Base-by-base conservation (phyloP, 2,329 filamentous ascomycete species). In the Colletotrichum gigasporum region DNA sequence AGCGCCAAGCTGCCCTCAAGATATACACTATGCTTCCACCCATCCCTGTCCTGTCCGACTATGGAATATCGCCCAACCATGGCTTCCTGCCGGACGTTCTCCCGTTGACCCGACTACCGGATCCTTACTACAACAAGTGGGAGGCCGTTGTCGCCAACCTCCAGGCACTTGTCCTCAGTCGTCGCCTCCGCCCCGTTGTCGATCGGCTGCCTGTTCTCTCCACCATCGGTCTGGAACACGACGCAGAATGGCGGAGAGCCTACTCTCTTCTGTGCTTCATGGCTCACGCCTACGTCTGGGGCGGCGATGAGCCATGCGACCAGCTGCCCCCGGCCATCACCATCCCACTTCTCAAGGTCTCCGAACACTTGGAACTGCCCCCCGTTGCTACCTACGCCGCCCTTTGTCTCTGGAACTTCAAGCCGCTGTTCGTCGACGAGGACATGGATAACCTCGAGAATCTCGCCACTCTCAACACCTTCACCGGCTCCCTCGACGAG, bases 321-420 rank as follows among this genome's bases (percentile, higher is more conserved):
- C 83, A 85, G 55, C 80, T 99, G 53, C 96, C 96, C 47, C 88
- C 92, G 24, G 83, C 93, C 63, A 88, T 99, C 68, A 93, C 95
- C 5, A 86, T 94, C 28, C 96, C 96, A 0, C 86, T 98, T 69
- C 83, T 97, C 53, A 81, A 90, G 68, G 86, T 96, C 47, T 95
- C 92, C 70, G 82, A 86, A 44, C 88, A 89, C 66, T 87, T 99
- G 16, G 92, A 98, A 73, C 83, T 99, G 24, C 94, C 93, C 6
- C 92, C 94, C 1, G 95, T 99, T 26, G 96, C 95, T 48, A 97
- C 95, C 16, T 99, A 97, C 75, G 93, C 96, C 6, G 93, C 91
- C 7, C 84, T 97, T 4, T 95, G 93, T 69, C 84, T 99, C 24
- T 99, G 96, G 96, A 99, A 99, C 79, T 98, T 94, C 84, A 95